Evolutionary conservation across 2,329 filamentous ascomycete genomes (phyloP).

Genomic region (Didymella sp.): DNA sequence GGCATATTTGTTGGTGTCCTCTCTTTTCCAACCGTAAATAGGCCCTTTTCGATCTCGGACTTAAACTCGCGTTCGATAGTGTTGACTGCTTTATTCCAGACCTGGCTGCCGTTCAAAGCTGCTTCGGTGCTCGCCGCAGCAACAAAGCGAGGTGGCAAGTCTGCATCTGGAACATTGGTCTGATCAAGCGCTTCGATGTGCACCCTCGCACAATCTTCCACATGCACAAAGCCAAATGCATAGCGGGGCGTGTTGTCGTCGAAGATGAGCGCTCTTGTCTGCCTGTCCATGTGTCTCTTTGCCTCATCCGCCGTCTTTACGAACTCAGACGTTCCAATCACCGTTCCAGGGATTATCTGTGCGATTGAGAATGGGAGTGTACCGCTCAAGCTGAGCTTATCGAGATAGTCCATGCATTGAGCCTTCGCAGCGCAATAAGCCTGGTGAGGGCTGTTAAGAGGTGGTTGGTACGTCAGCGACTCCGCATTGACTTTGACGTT

Average conservation of each 20-base stretch:
- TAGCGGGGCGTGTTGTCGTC: slow-evolving; percentile 40
- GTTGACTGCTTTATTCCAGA: slow-evolving; percentile 36
- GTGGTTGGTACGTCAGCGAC: slow-evolving; percentile 34
- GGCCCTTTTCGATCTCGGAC: slow-evolving; percentile 23
- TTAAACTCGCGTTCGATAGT: slow-evolving; percentile 30
- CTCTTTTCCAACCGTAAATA: slow-evolving; percentile 34
- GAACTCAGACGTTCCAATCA: slow-evolving; percentile 45
- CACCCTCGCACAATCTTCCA: slow-evolving; percentile 41
- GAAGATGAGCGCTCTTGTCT: slow-evolving; percentile 43
- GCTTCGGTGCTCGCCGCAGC: slow-evolving; percentile 35
- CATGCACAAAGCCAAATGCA: slow-evolving; percentile 46
- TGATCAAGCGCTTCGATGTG: slow-evolving; percentile 42
- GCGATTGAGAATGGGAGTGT: slow-evolving; percentile 38
- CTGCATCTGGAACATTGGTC: slow-evolving; percentile 18
- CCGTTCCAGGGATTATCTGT: slow-evolving; percentile 46
- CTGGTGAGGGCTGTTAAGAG: slow-evolving; percentile 40
- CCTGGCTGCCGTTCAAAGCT: slow-evolving; percentile 23
- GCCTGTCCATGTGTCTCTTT: slow-evolving; percentile 38
- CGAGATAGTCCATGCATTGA: slow-evolving; percentile 43
- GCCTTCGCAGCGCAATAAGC: slow-evolving; percentile 47
- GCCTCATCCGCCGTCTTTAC: slow-evolving; percentile 28
- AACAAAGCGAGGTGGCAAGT: slow-evolving; percentile 39
- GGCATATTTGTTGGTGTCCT: slow-evolving; percentile 44
- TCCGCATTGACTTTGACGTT: slow-evolving; percentile 30
- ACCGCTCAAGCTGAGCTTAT: slow-evolving; percentile 17